Base-by-base conservation (phyloP, 2,329 filamentous ascomycete species). In the Botrytis fragariae region DNA sequence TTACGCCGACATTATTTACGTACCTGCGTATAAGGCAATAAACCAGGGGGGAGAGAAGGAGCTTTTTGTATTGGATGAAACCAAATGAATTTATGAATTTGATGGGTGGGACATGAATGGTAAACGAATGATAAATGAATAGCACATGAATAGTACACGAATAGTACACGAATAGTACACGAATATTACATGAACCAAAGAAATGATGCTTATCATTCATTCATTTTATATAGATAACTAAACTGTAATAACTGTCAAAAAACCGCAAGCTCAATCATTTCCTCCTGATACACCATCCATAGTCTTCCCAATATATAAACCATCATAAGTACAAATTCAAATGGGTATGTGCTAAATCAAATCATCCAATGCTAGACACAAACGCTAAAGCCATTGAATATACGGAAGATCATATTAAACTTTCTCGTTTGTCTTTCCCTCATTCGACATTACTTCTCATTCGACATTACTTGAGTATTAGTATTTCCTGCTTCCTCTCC, bases 381-480 rank as follows among this genome's bases (percentile, higher is more conserved):
- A 54, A 42, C 45, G 18, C 35, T 37, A 16, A 42, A 45, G 29
- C 48, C 29, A 72, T 57, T n/a, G 44, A 67, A 67, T 14, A 67
- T 29, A 39, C 22, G 22, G 1, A 42, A 25, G 9, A 18, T n/a
- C 14, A 20, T n/a, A 64, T 65, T 25, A 67, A 35, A 42, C 20
- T 16, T 57, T 72, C 62, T 72, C 48, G 4, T 68, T 68, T 6
- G 8, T 60, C n/a, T 39, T 72, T 67, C 20, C 73, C 37, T 73
- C 57, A 18, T 68, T 67, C 54, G 51, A 71, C 9, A 44, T 63
- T 12, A 45, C 64, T 37, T 65, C 37, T 73, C 57, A 18, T 68
- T 67, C 54, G 51, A 71, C 9, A 44, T 63, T 12, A 45, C 64
- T 37, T 65, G 39, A 39, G 9, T 9, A 48, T 72, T 72, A 45